Evolutionary conservation across 768 basidiomycete genomes (phyloP), one percentile per base, ranked within the genome.

Genomic region (Sistotremastrum suecicum): DNA sequence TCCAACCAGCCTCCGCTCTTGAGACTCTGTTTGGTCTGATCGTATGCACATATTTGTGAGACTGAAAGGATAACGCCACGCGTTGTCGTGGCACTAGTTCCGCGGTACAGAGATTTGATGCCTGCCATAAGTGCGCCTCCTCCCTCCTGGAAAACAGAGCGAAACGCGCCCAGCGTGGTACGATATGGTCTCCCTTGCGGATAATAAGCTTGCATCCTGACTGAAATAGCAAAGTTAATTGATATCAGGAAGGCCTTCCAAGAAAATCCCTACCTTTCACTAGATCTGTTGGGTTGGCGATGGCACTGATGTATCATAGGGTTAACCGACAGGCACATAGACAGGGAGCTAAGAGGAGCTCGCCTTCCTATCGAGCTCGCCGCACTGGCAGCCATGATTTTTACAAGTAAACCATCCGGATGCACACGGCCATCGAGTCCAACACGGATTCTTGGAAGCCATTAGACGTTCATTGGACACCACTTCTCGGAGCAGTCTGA

Each of bases 161-260:
- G 52, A 49, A 63, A 62, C 3, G 62, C 62, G 45, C 63, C 58
- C 9, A 56, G 54, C 50, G 56, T 58, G 34, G 50, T 57, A 10
- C 54, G 52, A 51, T 63, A 65, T 0, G 63, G 63, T 36, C 52
- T 54, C 11, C 63, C 63, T 8, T 53, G 38, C 5, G 63, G 63
- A 44, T 63, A 62, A 50, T 60, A 51, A 3, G 63, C 61, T 47
- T 65, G 63, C 61, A 65, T 63, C 2, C 63, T 56, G n/a, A 65
- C 62, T 63, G 46, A 3, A 37, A 8, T 8, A 28, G 30, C 0
- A 30, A 31, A 30, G 40, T n/a, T 28, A 9, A 3, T 20, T 20
- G 38, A 12, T 30, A 34, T 8, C 6, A 9, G 7, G 3, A 8
- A 11, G 34, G 5, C 39, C 28, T 20, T 20, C 20, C 20, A 20